Percentiles rank a stretch among this genome's conserved stretches.
These are phyloP conservation scores for Epichloe sylvatica DNA, from an alignment of 2,329 filamentous ascomycete species.

Conservation along the genomic window DNA sequence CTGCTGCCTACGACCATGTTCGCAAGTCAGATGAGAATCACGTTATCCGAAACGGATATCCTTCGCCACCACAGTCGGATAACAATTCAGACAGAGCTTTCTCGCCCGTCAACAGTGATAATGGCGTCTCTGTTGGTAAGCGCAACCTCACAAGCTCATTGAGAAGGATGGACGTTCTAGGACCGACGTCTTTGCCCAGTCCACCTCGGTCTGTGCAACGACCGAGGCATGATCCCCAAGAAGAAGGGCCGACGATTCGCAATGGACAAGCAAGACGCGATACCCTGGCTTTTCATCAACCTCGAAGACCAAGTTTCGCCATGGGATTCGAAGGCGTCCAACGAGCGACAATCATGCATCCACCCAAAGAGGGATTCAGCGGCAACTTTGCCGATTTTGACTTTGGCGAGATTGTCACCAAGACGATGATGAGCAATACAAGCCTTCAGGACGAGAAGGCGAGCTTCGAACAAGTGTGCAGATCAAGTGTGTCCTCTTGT, in stretches of 20 bases:
- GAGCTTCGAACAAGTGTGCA: not conserved
- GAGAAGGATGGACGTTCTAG: conserved; percentile 13
- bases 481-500: not conserved
- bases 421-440: conserved; percentile 2
- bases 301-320: conserved; percentile 33
- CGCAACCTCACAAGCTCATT: conserved; percentile 13
- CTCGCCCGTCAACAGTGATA: conserved; percentile 10
- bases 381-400: conserved; percentile 26
- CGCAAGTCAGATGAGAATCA: not conserved
- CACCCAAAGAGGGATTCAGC: conserved; percentile 20
- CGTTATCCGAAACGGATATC: conserved; percentile 13
- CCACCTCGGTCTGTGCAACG: conserved; percentile 25
- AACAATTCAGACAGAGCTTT: conserved; percentile 12
- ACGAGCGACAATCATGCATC: conserved; percentile 9
- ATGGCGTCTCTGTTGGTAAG: conserved; percentile 9
- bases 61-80: conserved; percentile 25
- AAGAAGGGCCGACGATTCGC: conserved; percentile 29
- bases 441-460: not conserved
- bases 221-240: conserved; percentile 26
- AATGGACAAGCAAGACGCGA: conserved; percentile 37
- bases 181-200: conserved; percentile 23
- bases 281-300: conserved; percentile 31
- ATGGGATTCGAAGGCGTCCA: conserved; percentile 21
- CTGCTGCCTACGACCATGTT: not conserved
- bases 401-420: conserved; percentile 20